phyloP scores from a whole-genome alignment of 108 stramenopile genomes.

The Skeletonema menzelii region DNA sequence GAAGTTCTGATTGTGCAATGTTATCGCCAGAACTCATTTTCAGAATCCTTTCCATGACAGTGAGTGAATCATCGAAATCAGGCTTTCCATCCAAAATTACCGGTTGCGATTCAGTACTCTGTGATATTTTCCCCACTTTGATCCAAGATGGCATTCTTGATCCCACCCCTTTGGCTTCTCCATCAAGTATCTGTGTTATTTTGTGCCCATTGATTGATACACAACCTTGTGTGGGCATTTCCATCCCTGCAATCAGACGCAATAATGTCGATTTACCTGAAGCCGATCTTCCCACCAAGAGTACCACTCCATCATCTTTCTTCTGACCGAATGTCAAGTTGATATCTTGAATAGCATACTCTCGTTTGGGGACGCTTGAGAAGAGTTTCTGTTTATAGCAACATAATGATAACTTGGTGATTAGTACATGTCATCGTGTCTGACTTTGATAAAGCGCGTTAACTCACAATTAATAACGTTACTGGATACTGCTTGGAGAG shows the following conservation, averaged over 20 bases:
- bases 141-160: conserved; percentile 19
- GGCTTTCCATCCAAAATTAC: conserved; percentile 35
- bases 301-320: conserved; percentile 15
- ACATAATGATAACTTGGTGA: neutral
- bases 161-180: neutral
- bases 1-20: neutral
- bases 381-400: conserved; percentile 31
- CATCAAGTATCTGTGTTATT: neutral
- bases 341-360: conserved; percentile 42
- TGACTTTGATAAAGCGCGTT: no score
- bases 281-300: conserved; percentile 40
- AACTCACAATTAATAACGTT: conserved; percentile 32
- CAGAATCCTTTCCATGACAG: conserved; percentile 23
- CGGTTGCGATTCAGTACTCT: conserved; percentile 2
- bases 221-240: conserved; percentile 19
- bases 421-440: neutral
- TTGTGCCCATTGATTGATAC: conserved; percentile 24
- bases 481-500: conserved; percentile 30
- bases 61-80: conserved; percentile 25
- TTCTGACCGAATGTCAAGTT: conserved; percentile 37
- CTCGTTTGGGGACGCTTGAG: conserved; percentile 46
- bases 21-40: conserved; percentile 14
- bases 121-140: conserved; percentile 10
- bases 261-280: conserved; percentile 41
- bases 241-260: conserved; percentile 37